These are phyloP conservation scores for Polytrichum commune DNA, from an alignment of 225 moss, liverwort and hornwort genomes.

Conservation along the genomic window DNA sequence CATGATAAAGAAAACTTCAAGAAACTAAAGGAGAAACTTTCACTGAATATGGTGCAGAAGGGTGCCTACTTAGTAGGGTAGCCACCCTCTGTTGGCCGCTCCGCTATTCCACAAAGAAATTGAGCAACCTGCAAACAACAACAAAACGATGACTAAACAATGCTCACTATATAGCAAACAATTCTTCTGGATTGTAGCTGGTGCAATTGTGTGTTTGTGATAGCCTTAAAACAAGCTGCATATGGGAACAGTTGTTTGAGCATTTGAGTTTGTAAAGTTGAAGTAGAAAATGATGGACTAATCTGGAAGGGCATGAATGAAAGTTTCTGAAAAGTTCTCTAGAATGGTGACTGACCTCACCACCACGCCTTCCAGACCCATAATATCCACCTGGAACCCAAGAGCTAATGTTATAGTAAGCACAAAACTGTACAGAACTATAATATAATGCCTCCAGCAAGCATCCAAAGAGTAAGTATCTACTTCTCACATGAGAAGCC, in stretches of 20 bases:
- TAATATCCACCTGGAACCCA: constrained; percentile 82
- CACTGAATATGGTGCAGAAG: background rate
- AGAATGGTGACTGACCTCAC: constrained; percentile 57
- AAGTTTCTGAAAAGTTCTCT: background rate
- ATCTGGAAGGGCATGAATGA: background rate
- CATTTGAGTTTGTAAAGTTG: no score
- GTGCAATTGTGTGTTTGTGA: background rate
- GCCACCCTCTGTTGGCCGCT: constrained; percentile 56
- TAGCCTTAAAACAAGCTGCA: no score
- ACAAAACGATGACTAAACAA: background rate
- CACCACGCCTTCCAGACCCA: constrained; percentile 93
- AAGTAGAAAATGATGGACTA: no score
- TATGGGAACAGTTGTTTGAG: no score
- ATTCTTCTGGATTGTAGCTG: background rate
- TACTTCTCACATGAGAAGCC: no score
- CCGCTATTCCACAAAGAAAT: constrained; percentile 89
- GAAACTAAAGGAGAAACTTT: no score
- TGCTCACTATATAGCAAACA: background rate
- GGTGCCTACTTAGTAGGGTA: constrained; percentile 72
- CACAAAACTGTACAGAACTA: background rate
- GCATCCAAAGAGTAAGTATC: no score
- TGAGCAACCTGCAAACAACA: constrained; percentile 56
- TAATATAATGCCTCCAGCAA: no score
- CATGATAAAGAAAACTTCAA: no score
- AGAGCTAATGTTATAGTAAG: background rate